Base-by-base conservation (phyloP, 1,284 basidiomycete genomes). In the Porodaedalea pini region DNA sequence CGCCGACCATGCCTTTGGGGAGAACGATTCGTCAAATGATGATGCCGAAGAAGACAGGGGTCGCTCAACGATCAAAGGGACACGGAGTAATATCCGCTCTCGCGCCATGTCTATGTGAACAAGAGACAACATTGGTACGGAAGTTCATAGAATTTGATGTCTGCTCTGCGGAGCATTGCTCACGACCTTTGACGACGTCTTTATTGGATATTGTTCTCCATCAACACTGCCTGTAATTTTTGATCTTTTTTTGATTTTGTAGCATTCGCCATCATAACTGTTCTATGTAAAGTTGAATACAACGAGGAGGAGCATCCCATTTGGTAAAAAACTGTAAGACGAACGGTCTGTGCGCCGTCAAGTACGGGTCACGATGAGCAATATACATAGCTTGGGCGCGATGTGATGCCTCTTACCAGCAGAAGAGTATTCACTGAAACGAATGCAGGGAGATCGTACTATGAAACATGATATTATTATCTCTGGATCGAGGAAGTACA, bases 81-180 rank as follows among this genome's bases (percentile, higher is more conserved):
- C 75, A 68, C 79, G 75, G 68, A 79, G 80, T 57, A 70, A 78
- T 70, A 81, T 82, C 62, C 81, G 77, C 71, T 85, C 86, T 60
- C 82, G 88, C 59, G 86, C 88, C 54, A 88, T 91, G 66, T 91
- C 88, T 62, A 80, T 90, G 80, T 90, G 78, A 78, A 65, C 39
- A 13, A 19, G 11, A 25, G 36, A 25, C 34, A 11, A 17, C 29
- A 15, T 15, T 32, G 49, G 29, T 36, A 51, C 40, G 45, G n/a
- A 7, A 55, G 61, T 65, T 32, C 25, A 25, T 23, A 23, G 27
- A 41, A 3, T 21, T n/a, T 43, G n/a, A 34, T 29, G 11, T 4
- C 25, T 31, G 36, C 36, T 49, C 29, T 29, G 15, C 34, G 27
- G 37, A 25, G 51, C 27, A 43, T n/a, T 17, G 34, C 25, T 54